phyloP scores from a whole-genome alignment of 2,329 filamentous ascomycete genomes.

The Penicillium psychrosexuale region DNA sequence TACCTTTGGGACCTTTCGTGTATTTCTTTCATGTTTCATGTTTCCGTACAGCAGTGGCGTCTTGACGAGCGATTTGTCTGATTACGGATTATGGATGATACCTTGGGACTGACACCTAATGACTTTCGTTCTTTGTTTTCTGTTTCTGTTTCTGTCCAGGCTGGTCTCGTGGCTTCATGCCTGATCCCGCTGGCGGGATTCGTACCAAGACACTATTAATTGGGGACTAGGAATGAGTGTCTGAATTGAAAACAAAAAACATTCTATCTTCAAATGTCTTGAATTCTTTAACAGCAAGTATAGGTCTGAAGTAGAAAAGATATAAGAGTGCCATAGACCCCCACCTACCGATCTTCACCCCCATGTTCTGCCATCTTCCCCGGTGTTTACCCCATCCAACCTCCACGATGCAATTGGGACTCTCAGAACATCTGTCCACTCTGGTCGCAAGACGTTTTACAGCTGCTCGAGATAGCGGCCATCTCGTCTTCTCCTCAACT shows the following conservation, averaged over 20 bases:
- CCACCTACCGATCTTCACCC: conserved; percentile 1
- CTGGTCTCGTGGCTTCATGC: background rate
- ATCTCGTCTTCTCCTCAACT: conserved; percentile 41
- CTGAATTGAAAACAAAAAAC: background rate
- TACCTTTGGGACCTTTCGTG: background rate
- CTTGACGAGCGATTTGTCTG: conserved; percentile 20
- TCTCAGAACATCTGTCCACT: conserved; percentile 35
- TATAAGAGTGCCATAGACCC: background rate
- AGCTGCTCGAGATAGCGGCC: conserved; percentile 36
- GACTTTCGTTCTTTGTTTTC: conserved; percentile 6
- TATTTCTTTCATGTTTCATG: conserved; percentile 10
- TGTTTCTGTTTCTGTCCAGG: background rate
- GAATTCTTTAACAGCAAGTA: background rate
- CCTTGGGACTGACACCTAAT: conserved; percentile 15
- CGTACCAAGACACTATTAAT: background rate
- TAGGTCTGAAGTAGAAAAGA: background rate
- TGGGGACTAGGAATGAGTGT: background rate
- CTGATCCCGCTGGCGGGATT: conserved; percentile 11
- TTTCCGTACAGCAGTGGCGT: conserved; percentile 24
- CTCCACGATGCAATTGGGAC: conserved; percentile 35
- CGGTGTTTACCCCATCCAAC: conserved; percentile 1
- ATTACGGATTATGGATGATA: conserved; percentile 21
- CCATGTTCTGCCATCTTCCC: conserved; percentile 8
- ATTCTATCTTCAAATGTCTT: too few species aligned
- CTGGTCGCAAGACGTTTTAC: conserved; percentile 38